phyloP scores from a whole-genome alignment of 306 rosid species.

The Canavalia gladiata region DNA sequence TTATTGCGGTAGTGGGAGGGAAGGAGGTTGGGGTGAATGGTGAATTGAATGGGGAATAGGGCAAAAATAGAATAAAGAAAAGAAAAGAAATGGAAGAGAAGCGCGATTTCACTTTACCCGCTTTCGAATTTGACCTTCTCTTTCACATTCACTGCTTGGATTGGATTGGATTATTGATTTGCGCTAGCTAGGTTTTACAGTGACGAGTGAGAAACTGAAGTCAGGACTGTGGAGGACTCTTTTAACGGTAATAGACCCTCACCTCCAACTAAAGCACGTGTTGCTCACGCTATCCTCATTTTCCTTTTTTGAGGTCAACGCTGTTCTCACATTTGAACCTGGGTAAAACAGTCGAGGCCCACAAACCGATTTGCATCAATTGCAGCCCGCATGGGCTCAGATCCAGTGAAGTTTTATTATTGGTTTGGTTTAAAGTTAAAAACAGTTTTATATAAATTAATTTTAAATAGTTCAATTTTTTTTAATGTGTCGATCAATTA shows the following conservation, averaged over 20 bases:
- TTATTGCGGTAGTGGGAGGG: conserved; percentile 12
- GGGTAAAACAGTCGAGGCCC: too few relatives aligned
- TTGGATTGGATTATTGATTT: neutral
- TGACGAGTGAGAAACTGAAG: neutral
- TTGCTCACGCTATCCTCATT: neutral
- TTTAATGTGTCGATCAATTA: too few relatives aligned
- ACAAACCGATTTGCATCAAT: too few relatives aligned
- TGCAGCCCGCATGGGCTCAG: too few relatives aligned
- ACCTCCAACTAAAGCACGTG: neutral
- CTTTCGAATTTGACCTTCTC: neutral
- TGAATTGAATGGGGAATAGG: neutral
- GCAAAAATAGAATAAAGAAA: neutral
- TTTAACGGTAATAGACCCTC: neutral
- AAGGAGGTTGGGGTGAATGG: neutral
- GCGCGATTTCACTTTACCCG: neutral
- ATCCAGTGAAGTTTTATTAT: too few relatives aligned
- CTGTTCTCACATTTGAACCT: too few relatives aligned
- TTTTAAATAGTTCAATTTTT: too few relatives aligned
- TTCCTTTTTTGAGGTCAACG: too few relatives aligned
- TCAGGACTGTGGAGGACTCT: neutral
- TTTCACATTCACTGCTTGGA: neutral
- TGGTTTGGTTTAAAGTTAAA: too few relatives aligned
- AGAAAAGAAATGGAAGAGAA: neutral
- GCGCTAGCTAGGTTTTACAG: conserved; percentile 11
- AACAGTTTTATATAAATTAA: too few relatives aligned